Percentiles rank a stretch among this genome's conserved stretches.
These are phyloP conservation scores for Coemansia sp. DNA, from an alignment of 192 early-diverging fungal genomes.

Conservation along the genomic window DNA sequence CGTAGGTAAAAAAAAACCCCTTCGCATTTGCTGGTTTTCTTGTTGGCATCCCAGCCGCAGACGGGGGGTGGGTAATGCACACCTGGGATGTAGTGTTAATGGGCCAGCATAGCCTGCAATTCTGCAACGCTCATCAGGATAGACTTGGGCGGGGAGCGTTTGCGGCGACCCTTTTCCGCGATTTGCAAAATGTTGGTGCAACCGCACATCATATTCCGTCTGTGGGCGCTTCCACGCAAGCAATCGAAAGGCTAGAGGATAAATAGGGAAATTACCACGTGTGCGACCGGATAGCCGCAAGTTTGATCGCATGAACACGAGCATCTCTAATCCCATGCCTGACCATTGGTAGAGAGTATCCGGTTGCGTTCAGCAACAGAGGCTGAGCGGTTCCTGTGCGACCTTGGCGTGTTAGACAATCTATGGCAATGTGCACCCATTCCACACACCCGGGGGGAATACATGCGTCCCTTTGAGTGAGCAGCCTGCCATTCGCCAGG, in stretches of 20 bases:
- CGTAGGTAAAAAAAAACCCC: not conserved
- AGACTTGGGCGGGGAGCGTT: not conserved
- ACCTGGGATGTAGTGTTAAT: not conserved
- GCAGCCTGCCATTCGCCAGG: too few species aligned
- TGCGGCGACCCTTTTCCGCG: slow-evolving; percentile 6
- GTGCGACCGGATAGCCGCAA: not conserved
- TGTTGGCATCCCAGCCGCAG: slow-evolving; percentile 15
- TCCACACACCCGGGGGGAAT: too few species aligned
- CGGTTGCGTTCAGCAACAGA: too few species aligned
- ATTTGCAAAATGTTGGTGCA: slow-evolving; percentile 8
- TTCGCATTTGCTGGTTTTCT: slow-evolving; percentile 13
- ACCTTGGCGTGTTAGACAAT: too few species aligned
- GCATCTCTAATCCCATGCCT: too few species aligned
- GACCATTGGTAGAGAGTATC: too few species aligned
- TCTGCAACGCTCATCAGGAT: not conserved
- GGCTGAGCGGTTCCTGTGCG: too few species aligned
- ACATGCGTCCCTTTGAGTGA: too few species aligned
- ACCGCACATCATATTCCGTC: not conserved
- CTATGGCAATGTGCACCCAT: too few species aligned
- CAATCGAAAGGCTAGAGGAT: not conserved
- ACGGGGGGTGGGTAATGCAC: not conserved
- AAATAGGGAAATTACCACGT: not conserved
- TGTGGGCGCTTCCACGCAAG: slow-evolving; percentile 3
- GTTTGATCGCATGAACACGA: not conserved
- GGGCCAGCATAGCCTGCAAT: slow-evolving; percentile 3